Evolutionary conservation across 2,329 filamentous ascomycete species (phyloP), one percentile per base, ranked within the genome.

Genomic region (Exophiala viscosa): DNA sequence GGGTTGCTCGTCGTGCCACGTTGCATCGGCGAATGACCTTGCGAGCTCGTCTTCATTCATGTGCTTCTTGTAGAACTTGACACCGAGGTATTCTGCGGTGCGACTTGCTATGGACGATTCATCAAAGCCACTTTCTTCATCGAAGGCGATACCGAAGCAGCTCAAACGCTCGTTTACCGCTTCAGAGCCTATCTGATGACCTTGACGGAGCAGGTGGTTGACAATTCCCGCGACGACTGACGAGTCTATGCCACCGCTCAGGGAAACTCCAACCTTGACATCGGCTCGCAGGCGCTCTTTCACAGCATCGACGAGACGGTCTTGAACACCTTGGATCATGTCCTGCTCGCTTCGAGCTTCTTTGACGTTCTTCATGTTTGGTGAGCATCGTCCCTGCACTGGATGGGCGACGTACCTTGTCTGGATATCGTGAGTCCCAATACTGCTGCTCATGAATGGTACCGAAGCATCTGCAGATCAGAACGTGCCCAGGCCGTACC

Each of bases 161-260:
- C 64, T 71, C 17, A 76, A 63, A 14, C 68, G 67, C 11, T 70
- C 65, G 5, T 64, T 68, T 7, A 67, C 67, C 11, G 67, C 62
- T 23, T 72, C 68, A 38, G 69, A 77, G 13, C 79, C 77, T n/a
- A 80, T 65, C 33, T 69, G 66, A 17, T 71, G 66, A n/a, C 74
- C 70, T 43, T 77, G 68, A 36, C 71, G 68, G n/a, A 75, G 70
- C 1, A 83, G 69, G 54, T 82, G 69, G 1, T 73, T 74, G 2
- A 77, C 74, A 60, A 84, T 81, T 2, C 81, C 80, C 6, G 80
- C 80, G 17, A 83, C 66, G 1, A 74, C 70, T 0, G 79, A 82
- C 0, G 78, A 81, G 61, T 83, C 80, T 44, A 84, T 74, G 1
- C 81, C 81, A 3, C 81, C 80, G 17, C 73, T 77, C 0, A 83